Percentiles rank a stretch among this genome's conserved stretches.
Evolutionary conservation across 2,329 filamentous ascomycete genomes (phyloP).

Genomic region (Aspergillus quadricinctus): DNA sequence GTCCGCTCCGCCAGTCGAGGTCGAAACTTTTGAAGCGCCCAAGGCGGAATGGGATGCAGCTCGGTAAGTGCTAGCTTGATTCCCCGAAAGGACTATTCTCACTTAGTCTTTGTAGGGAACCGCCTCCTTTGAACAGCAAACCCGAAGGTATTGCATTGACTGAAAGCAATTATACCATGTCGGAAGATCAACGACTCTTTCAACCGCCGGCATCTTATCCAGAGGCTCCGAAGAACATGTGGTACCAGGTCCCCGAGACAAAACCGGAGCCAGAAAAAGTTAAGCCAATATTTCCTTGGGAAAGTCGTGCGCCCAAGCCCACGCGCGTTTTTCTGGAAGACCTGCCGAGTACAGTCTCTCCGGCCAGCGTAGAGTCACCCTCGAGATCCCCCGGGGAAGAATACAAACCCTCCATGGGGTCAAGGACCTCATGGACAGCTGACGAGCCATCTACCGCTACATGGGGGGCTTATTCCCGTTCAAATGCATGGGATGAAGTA

Average conservation of each 20-base stretch:
- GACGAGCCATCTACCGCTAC: conserved; percentile 47
- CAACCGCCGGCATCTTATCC: conserved; percentile 73
- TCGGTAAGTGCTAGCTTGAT: conserved; percentile 41
- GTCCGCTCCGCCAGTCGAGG: conserved; percentile 17
- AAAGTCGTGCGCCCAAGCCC: conserved; percentile 59
- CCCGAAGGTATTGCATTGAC: conserved; percentile 87
- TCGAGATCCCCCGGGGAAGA: conserved; percentile 10
- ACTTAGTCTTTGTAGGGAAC: conserved; percentile 47
- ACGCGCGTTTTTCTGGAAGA: conserved; percentile 47
- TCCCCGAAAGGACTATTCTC: conserved; percentile 4
- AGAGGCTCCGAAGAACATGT: conserved; percentile 81
- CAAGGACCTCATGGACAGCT: conserved; percentile 10
- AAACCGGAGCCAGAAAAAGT: conserved; percentile 57
- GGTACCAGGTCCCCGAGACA: conserved; percentile 68
- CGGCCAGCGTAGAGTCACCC: conserved; percentile 2
- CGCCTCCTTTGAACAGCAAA: conserved; percentile 60
- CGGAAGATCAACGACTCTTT: conserved; percentile 68
- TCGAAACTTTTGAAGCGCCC: conserved; percentile 54
- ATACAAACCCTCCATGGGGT: conserved; percentile 10
- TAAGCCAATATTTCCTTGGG: conserved; percentile 86
- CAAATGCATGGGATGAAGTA: conserved; percentile 90
- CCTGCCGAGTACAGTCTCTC: conserved; percentile 9
- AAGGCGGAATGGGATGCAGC: conserved; percentile 60
- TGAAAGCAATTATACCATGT: conserved; percentile 76
- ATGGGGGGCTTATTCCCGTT: conserved; percentile 70